Conservation (phyloP, 441 rosid genomes). For the Raphanus hybrid region DNA sequence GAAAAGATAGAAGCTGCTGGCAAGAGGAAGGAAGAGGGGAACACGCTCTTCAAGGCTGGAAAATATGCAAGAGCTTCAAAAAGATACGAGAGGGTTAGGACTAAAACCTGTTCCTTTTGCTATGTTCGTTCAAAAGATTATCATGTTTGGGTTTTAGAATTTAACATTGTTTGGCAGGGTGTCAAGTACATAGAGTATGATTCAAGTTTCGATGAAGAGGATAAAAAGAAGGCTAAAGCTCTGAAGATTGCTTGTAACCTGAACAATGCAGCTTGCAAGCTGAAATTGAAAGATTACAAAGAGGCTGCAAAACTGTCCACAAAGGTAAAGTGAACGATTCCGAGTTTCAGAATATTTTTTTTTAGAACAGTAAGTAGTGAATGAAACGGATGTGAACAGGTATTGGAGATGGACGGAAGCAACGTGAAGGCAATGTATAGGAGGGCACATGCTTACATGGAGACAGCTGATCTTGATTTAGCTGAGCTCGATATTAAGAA, state of each 20-base stretch:
- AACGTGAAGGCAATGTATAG: slow-evolving; percentile 87
- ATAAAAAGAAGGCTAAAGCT: slow-evolving; percentile 56
- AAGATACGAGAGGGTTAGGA: slow-evolving; percentile 69
- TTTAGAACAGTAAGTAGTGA: neutral
- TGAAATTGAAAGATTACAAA: slow-evolving; percentile 64
- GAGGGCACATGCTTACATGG: slow-evolving; percentile 79
- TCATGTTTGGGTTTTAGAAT: neutral
- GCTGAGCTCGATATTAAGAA: slow-evolving; percentile 79
- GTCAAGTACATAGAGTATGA: slow-evolving; percentile 64
- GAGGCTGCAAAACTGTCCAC: slow-evolving; percentile 68
- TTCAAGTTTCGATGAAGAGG: slow-evolving; percentile 60
- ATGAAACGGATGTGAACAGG: slow-evolving; percentile 44
- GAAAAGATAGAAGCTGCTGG: slow-evolving; percentile 79
- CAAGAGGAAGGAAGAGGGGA: slow-evolving; percentile 79
- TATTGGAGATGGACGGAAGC: slow-evolving; percentile 61
- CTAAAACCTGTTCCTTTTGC: neutral
- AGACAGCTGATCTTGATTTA: slow-evolving; percentile 65
- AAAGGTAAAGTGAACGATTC: slow-evolving; percentile 45
- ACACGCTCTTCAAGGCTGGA: slow-evolving; percentile 58
- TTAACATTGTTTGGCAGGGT: slow-evolving; percentile 44
- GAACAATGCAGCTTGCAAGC: slow-evolving; percentile 73
- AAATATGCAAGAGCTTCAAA: slow-evolving; percentile 63
- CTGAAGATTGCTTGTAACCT: slow-evolving; percentile 65
- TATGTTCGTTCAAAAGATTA: neutral
- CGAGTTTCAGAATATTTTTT: neutral